Evolutionary conservation across 2,329 filamentous ascomycete genomes (phyloP).

Genomic region (Penicillium occitanis): DNA sequence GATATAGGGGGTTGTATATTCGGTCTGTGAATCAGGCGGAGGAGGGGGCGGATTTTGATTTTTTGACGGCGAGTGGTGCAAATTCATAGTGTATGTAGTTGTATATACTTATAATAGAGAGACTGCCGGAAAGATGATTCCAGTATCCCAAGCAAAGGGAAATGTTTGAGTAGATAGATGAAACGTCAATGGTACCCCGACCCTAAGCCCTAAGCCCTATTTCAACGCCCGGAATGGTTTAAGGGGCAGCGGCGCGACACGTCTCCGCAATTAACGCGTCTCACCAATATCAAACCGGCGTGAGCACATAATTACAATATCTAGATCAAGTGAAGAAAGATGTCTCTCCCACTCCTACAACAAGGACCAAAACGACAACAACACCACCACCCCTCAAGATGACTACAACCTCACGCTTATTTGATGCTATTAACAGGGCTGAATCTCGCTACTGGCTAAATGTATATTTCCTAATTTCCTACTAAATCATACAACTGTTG

Average conservation of each 20-base stretch:
- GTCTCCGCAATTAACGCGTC: constrained; percentile 29
- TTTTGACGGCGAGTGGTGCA: constrained; percentile 32
- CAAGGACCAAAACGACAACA: background rate
- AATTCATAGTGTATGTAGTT: background rate
- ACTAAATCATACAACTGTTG: no score
- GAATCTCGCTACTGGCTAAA: no score
- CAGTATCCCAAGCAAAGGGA: background rate
- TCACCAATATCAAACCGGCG: background rate
- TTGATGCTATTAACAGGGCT: no score
- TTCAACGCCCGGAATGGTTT: constrained; percentile 23
- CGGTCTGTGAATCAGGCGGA: constrained; percentile 46
- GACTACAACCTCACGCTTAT: constrained; percentile 59
- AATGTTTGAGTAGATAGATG: background rate
- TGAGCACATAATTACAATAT: background rate
- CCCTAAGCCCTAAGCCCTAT: constrained; percentile 36
- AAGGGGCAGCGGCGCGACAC: constrained; percentile 23
- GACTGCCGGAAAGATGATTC: background rate
- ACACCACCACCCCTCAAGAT: background rate
- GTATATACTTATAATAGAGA: no score
- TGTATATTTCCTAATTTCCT: no score
- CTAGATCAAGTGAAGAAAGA: no score
- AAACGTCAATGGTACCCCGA: constrained; percentile 22
- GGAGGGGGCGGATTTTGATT: constrained; percentile 44
- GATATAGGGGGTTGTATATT: constrained; percentile 45
- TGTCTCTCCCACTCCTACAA: no score